Conservation (phyloP, 768 basidiomycete genomes). For the Tricholoma saponaceum region DNA sequence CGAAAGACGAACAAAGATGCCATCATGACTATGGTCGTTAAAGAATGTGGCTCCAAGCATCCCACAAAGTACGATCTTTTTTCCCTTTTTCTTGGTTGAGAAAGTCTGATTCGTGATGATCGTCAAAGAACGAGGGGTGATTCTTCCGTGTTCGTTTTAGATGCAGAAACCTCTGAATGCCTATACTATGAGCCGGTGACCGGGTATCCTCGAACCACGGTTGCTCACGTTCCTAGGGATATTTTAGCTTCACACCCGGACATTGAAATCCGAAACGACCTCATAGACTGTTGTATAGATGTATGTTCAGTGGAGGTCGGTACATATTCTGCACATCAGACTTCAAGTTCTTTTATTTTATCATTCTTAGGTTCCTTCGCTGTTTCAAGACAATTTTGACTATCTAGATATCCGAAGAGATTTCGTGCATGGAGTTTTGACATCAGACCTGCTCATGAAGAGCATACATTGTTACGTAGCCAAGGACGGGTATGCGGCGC, state of each 20-base stretch:
- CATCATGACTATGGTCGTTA: slow-evolving; percentile 95
- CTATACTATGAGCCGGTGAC: slow-evolving; percentile 79
- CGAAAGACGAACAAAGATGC: slow-evolving; percentile 86
- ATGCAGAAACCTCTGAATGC: slow-evolving; percentile 73
- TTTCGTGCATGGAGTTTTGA: slow-evolving; percentile 92
- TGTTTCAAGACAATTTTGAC: slow-evolving; percentile 99
- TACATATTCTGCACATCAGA: neutral
- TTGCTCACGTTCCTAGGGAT: slow-evolving; percentile 73
- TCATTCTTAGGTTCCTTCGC: slow-evolving; percentile 70
- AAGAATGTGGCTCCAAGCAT: slow-evolving; percentile 68
- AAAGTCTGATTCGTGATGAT: slow-evolving; percentile 4
- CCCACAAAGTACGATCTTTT: slow-evolving; percentile 57
- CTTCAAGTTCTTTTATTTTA: neutral
- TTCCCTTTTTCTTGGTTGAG: neutral
- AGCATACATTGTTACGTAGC: slow-evolving; percentile 90
- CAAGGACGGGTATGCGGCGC: slow-evolving; percentile 86
- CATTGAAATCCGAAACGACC: slow-evolving; percentile 83
- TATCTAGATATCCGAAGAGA: slow-evolving; percentile 89
- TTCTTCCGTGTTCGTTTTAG: slow-evolving; percentile 74
- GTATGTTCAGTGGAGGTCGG: slow-evolving; percentile 90
- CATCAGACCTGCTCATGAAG: slow-evolving; percentile 92
- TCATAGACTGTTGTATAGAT: slow-evolving; percentile 86
- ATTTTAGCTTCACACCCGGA: slow-evolving; percentile 69
- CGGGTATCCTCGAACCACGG: slow-evolving; percentile 61
- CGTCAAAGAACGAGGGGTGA: slow-evolving; percentile 60